These are phyloP conservation scores for Blastobotrys terrestris DNA, from an alignment of 805 yeast genomes.

Conservation along the genomic window DNA sequence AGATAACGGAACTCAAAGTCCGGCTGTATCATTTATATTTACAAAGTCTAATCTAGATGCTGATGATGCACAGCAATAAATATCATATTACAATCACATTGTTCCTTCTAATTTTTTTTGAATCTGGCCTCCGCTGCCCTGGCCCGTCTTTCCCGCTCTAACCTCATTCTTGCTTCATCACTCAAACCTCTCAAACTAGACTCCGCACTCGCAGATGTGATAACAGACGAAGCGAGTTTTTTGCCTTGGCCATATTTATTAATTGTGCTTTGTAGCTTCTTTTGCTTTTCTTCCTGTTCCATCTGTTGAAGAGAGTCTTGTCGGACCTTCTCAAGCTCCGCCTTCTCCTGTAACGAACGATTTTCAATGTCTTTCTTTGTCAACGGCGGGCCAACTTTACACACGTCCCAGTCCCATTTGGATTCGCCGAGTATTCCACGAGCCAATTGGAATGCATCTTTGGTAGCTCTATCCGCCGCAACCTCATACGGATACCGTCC, in stretches of 20 bases:
- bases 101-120: slow-evolving; percentile 30
- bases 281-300: slow-evolving; percentile 74
- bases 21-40: slow-evolving; percentile 33
- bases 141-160: slow-evolving; percentile 93
- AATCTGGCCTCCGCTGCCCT: slow-evolving; percentile 93
- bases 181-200: slow-evolving; percentile 43
- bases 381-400: slow-evolving; percentile 56
- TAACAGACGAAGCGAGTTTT: slow-evolving; percentile 20
- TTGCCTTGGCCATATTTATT: slow-evolving; percentile 23
- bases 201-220: slow-evolving; percentile 18
- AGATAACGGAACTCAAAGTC: slow-evolving; percentile 27
- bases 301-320: slow-evolving; percentile 56
- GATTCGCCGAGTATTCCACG: slow-evolving; percentile 64
- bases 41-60: slow-evolving; percentile 27
- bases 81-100: neutral
- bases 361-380: slow-evolving; percentile 29
- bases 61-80: neutral
- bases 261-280: slow-evolving; percentile 16
- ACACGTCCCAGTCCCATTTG: slow-evolving; percentile 60
- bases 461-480: slow-evolving; percentile 36
- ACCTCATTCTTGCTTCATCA: slow-evolving; percentile 64
- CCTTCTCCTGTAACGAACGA: slow-evolving; percentile 17
- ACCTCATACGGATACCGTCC: slow-evolving; percentile 70
- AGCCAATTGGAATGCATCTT: slow-evolving; percentile 58
- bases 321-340: slow-evolving; percentile 17